Conservation (phyloP, 139 green algal species). For the Chlamydomonas sphaeroides region DNA sequence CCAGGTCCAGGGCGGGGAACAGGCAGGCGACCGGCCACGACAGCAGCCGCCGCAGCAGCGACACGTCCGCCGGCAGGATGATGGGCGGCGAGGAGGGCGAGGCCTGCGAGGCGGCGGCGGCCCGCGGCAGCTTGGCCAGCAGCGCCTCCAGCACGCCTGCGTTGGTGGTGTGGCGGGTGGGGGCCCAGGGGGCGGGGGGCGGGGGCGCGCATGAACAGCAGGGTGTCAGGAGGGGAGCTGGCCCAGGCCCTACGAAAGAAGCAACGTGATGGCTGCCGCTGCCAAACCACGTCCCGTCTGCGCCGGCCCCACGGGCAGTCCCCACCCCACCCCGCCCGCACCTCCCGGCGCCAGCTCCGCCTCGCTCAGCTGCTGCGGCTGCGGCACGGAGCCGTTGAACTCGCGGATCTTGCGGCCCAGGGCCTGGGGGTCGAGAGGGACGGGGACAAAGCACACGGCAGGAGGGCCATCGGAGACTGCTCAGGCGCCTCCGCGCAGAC, state of each 20-base stretch:
- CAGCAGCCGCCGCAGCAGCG: constrained; percentile 65
- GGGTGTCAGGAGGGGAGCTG: too few species aligned
- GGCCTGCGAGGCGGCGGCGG: constrained; percentile 9
- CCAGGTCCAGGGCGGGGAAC: constrained; percentile 83
- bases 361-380: constrained; percentile 44
- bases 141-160: constrained; percentile 57
- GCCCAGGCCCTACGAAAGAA: too few species aligned
- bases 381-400: constrained; percentile 24
- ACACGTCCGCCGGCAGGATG: constrained; percentile 26
- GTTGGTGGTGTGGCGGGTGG: too few species aligned
- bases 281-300: too few species aligned
- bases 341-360: constrained; percentile 54
- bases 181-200: too few species aligned
- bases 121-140: constrained; percentile 53
- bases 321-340: neutral
- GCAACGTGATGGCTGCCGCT: too few species aligned
- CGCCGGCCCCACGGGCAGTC: too few species aligned
- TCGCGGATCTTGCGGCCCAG: constrained; percentile 62
- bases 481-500: too few species aligned
- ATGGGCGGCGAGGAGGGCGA: neutral
- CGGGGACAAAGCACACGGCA: too few species aligned
- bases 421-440: too few species aligned
- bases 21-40: constrained; percentile 71
- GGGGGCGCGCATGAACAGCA: too few species aligned
- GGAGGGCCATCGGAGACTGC: too few species aligned